Evolutionary conservation across 768 basidiomycete species (phyloP).

Genomic region (Naganishia onofrii): DNA sequence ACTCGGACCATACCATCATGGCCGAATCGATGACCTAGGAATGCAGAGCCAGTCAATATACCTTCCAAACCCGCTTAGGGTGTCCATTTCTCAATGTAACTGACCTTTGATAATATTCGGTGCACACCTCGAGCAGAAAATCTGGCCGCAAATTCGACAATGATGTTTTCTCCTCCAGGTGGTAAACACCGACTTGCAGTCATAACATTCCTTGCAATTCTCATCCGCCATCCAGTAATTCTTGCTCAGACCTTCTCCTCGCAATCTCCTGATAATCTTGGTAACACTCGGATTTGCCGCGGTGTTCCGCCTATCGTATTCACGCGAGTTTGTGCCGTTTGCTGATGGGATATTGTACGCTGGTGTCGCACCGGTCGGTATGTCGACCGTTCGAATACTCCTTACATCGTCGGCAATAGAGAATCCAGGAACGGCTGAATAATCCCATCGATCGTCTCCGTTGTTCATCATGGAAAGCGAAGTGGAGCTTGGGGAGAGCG

Average conservation of each 20-base stretch:
- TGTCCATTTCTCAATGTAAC: neutral
- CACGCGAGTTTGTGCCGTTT: conserved; percentile 56
- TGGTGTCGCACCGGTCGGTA: neutral
- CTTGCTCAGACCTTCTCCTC: conserved; percentile 87
- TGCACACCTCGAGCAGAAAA: conserved; percentile 95
- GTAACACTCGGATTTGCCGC: conserved; percentile 79
- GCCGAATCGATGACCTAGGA: conserved; percentile 74
- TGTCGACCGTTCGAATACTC: conserved; percentile 58
- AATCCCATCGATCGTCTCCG: conserved; percentile 25
- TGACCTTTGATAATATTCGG: conserved; percentile 81
- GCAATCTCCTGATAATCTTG: conserved; percentile 81
- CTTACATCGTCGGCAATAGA: conserved; percentile 87
- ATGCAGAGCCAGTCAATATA: neutral
- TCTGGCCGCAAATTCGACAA: conserved; percentile 97
- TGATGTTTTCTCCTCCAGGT: conserved; percentile 95
- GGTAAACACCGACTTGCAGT: conserved; percentile 87
- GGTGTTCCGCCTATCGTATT: conserved; percentile 60
- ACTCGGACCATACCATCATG: conserved; percentile 93
- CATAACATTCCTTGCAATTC: conserved; percentile 90
- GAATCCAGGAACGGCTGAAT: conserved; percentile 72
- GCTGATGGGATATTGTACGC: neutral
- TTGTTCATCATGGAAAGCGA: conserved; percentile 17
- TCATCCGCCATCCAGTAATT: conserved; percentile 99
- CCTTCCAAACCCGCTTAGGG: neutral
- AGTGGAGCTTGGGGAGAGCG: conserved; percentile 21